Evolutionary conservation across 148 eudicot species (phyloP).

Genomic region (Rheum nobile): DNA sequence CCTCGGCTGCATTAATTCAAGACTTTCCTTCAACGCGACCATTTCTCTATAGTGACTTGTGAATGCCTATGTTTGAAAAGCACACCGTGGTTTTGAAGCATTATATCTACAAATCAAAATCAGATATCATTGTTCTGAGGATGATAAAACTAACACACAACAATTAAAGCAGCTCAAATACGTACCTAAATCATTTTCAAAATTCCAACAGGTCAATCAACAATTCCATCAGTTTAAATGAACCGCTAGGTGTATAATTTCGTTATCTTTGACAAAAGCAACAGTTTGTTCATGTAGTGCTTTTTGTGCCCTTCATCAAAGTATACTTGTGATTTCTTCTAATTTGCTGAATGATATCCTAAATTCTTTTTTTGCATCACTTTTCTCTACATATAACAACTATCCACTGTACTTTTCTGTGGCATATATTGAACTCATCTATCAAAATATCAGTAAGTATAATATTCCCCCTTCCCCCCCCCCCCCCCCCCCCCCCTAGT

Average conservation of each 20-base stretch:
- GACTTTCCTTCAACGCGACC: background rate
- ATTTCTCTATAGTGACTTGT: background rate
- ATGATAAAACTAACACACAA: background rate
- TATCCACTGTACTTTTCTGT: too few relatives aligned
- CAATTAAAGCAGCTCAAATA: slow-evolving; percentile 2
- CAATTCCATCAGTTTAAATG: background rate
- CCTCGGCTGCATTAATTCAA: background rate
- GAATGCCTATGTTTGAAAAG: background rate
- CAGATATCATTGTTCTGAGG: background rate
- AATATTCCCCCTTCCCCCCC: too few relatives aligned
- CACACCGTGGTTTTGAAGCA: background rate
- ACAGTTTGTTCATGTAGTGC: background rate
- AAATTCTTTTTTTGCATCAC: background rate
- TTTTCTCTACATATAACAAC: background rate
- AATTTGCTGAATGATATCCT: background rate
- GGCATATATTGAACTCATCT: too few relatives aligned
- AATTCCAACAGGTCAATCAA: background rate
- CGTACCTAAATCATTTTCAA: background rate
- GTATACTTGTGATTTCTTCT: background rate
- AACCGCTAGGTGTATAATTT: background rate
- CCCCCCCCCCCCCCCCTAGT: background rate
- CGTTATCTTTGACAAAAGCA: background rate
- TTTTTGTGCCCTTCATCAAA: background rate
- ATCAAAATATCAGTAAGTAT: background rate
- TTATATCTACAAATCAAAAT: background rate